Conservation (phyloP, 78 protist species). For the Planoprotostelium fungivorum region DNA sequence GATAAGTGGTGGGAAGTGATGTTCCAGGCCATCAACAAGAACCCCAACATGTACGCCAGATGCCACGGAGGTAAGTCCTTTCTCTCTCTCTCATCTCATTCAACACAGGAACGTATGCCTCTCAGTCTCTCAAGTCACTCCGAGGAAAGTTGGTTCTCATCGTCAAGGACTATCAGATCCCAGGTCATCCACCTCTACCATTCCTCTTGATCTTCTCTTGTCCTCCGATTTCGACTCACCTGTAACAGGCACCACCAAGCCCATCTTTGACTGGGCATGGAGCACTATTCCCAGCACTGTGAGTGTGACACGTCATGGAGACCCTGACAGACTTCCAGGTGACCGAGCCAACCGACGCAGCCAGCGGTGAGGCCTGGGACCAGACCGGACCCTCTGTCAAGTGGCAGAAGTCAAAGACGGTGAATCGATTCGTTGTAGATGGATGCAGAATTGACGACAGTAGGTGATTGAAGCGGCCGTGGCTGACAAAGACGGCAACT, state of each 20-base stretch:
- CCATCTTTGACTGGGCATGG: neutral
- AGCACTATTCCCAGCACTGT: neutral
- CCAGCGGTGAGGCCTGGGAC: neutral
- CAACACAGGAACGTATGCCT: too few relatives aligned
- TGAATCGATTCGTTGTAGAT: neutral
- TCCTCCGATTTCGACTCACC: too few relatives aligned
- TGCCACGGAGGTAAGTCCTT: neutral
- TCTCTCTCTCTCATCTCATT: too few relatives aligned
- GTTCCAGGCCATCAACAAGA: neutral
- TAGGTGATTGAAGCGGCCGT: neutral
- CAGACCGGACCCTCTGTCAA: neutral
- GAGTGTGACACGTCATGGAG: neutral
- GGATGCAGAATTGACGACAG: neutral
- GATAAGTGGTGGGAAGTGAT: neutral
- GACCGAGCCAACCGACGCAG: neutral
- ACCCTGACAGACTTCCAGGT: neutral
- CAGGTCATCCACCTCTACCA: too few relatives aligned
- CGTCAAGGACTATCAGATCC: neutral
- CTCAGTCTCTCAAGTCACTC: neutral
- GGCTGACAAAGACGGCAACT: neutral
- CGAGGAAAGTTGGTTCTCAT: neutral
- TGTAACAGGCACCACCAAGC: neutral
- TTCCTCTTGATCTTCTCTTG: too few relatives aligned
- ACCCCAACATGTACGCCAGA: neutral
- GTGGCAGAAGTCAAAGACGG: neutral